These are phyloP conservation scores for Suillus luteus DNA, from an alignment of 768 basidiomycete genomes.

Conservation along the genomic window DNA sequence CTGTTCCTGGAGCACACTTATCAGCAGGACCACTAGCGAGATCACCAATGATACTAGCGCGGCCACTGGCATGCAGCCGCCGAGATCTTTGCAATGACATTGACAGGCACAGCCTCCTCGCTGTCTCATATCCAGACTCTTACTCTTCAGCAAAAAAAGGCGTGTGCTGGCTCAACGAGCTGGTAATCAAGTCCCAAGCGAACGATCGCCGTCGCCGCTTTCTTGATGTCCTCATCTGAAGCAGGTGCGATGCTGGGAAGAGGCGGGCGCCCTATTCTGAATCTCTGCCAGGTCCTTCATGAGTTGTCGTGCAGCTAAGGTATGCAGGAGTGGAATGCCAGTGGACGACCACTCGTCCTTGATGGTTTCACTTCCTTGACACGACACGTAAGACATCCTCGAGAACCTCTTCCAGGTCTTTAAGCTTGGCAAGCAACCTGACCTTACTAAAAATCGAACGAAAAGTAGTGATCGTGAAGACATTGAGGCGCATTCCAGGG, in stretches of 20 bases:
- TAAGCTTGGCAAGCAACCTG: constrained; percentile 29
- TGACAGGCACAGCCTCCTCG: constrained; percentile 3
- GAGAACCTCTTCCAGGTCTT: constrained; percentile 24
- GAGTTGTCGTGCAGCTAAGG: constrained; percentile 53
- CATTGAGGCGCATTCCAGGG: constrained; percentile 35
- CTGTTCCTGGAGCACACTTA: not conserved
- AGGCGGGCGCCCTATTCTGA: constrained; percentile 19
- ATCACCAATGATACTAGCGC: not conserved
- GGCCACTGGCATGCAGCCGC: constrained; percentile 8
- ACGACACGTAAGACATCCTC: constrained; percentile 27
- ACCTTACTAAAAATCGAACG: constrained; percentile 29
- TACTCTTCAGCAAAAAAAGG: constrained; percentile 57
- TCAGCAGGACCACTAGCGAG: not conserved
- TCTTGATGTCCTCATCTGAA: constrained; percentile 38
- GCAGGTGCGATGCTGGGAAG: constrained; percentile 30
- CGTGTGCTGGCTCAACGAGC: constrained; percentile 50
- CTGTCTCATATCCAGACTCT: constrained; percentile 25
- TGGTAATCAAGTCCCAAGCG: constrained; percentile 53
- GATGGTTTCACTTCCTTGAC: constrained; percentile 30
- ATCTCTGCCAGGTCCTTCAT: constrained; percentile 52
- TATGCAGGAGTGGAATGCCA: constrained; percentile 45
- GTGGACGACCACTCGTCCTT: constrained; percentile 19
- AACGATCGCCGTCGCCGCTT: constrained; percentile 42
- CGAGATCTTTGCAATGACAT: constrained; percentile 22
- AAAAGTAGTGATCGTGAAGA: constrained; percentile 34